These are phyloP conservation scores for Barnettozyma wickerhamii DNA, from an alignment of 805 yeast species.

Conservation along the genomic window DNA sequence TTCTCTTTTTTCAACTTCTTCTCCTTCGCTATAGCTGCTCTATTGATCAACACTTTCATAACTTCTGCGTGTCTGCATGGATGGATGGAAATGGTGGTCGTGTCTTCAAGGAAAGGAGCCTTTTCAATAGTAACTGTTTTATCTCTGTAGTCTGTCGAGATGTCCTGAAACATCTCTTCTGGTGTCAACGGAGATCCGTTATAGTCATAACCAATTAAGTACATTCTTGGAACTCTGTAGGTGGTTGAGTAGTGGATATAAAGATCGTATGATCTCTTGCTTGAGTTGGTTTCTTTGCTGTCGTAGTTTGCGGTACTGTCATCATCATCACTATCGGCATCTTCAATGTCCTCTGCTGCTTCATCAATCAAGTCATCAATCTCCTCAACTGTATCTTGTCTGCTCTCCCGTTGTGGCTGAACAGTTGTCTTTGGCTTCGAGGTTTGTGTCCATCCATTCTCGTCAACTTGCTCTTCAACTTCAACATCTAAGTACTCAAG, in stretches of 20 bases:
- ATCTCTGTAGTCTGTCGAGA: conserved; percentile 84
- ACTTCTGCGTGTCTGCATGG: conserved; percentile 96
- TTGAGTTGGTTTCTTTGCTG: conserved; percentile 23
- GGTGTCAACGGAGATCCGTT: conserved; percentile 87
- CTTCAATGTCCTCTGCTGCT: conserved; percentile 39
- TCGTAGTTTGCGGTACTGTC: conserved; percentile 31
- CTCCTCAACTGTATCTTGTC: conserved; percentile 31
- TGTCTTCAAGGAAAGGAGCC: conserved; percentile 76
- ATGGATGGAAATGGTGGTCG: conserved; percentile 81
- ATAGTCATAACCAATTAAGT: conserved; percentile 78
- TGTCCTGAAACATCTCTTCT: conserved; percentile 90
- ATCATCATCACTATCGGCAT: conserved; percentile 36
- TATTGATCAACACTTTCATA: conserved; percentile 80
- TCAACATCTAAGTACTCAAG: conserved; percentile 40
- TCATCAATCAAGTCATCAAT: conserved; percentile 33
- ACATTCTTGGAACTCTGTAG: conserved; percentile 93
- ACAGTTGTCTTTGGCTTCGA: conserved; percentile 23
- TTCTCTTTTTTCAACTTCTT: conserved; percentile 25
- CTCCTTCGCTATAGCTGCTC: conserved; percentile 53
- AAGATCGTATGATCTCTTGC: conserved; percentile 73
- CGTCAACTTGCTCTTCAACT: conserved; percentile 35
- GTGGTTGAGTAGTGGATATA: conserved; percentile 93
- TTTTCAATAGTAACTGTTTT: conserved; percentile 95
- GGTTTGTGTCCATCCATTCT: conserved; percentile 58
- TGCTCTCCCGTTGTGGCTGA: background rate